Evolutionary conservation across 805 yeast species (phyloP).

Genomic region (Kuraishia cidri): DNA sequence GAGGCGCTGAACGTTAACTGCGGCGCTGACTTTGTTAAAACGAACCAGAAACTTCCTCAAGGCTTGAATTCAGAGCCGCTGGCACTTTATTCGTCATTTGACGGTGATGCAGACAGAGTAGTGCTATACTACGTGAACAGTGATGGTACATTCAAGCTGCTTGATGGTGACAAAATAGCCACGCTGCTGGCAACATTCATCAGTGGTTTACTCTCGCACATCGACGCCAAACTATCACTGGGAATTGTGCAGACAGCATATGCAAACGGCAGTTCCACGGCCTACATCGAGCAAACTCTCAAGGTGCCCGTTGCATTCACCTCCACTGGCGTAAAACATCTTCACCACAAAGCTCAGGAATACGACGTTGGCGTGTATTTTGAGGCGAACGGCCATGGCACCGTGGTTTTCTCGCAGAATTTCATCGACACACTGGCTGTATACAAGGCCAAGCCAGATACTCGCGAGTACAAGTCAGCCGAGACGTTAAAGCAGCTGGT

Average conservation of each 20-base stretch:
- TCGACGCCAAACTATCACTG: conserved; percentile 30
- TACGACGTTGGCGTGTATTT: conserved; percentile 92
- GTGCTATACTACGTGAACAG: conserved; percentile 59
- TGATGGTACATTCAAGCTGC: conserved; percentile 33
- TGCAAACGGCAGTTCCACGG: conserved; percentile 90
- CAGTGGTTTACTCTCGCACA: conserved; percentile 33
- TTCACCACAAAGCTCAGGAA: conserved; percentile 83
- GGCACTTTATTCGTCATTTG: conserved; percentile 72
- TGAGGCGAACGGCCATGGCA: conserved; percentile 99
- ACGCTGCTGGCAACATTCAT: conserved; percentile 70
- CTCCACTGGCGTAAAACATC: conserved; percentile 93
- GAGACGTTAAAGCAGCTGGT: conserved; percentile 51
- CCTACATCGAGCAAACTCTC: conserved; percentile 51
- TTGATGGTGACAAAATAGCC: conserved; percentile 94
- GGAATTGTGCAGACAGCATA: conserved; percentile 98
- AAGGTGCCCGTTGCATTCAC: conserved; percentile 79
- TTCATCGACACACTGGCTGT: conserved; percentile 23
- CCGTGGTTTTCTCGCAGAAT: conserved; percentile 68
- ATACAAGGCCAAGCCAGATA: conserved; percentile 19
- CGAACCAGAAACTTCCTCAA: conserved; percentile 71
- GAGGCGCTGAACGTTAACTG: conserved; percentile 62
- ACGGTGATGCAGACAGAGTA: conserved; percentile 96
- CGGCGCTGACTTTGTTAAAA: conserved; percentile 95
- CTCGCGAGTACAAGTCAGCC: conserved; percentile 40
- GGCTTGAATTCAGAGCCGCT: conserved; percentile 38